Conservation (phyloP, 2,329 filamentous ascomycete genomes). For the Pseudogymnoascus destructans region DNA sequence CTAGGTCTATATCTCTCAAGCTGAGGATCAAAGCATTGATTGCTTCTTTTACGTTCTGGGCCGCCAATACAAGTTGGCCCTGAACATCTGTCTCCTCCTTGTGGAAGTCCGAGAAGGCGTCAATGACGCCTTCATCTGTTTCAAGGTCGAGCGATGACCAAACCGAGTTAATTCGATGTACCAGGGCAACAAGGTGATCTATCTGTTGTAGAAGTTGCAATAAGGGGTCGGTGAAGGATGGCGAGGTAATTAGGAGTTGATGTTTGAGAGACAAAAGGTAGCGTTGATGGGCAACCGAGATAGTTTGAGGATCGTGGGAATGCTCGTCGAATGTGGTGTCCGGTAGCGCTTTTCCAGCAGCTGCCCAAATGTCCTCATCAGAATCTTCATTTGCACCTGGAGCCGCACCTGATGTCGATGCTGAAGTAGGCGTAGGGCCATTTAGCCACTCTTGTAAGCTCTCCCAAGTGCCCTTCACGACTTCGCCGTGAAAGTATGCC, state of each 20-base stretch:
- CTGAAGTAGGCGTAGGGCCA: constrained; percentile 12
- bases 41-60: constrained; percentile 50
- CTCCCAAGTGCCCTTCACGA: constrained; percentile 69
- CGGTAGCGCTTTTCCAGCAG: constrained; percentile 17
- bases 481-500: constrained; percentile 78
- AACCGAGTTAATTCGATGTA: constrained; percentile 61
- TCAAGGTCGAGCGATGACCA: constrained; percentile 73
- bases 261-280: constrained; percentile 60
- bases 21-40: constrained; percentile 48
- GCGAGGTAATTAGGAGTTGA: constrained; percentile 52
- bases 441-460: constrained; percentile 67
- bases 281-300: constrained; percentile 64
- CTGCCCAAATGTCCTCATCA: constrained; percentile 34
- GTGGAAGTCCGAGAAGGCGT: constrained; percentile 56
- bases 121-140: constrained; percentile 67
- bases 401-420: constrained; percentile 12
- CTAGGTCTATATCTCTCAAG: constrained; percentile 41
- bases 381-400: constrained; percentile 13
- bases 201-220: constrained; percentile 57
- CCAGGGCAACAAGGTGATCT: constrained; percentile 69
- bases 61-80: constrained; percentile 48
- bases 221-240: constrained; percentile 49
- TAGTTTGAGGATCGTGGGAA: constrained; percentile 67
- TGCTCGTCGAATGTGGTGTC: constrained; percentile 13
- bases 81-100: constrained; percentile 60